These are phyloP conservation scores for Tardiomyces depauwii DNA, from an alignment of 1,139 yeast genomes.

Conservation along the genomic window DNA sequence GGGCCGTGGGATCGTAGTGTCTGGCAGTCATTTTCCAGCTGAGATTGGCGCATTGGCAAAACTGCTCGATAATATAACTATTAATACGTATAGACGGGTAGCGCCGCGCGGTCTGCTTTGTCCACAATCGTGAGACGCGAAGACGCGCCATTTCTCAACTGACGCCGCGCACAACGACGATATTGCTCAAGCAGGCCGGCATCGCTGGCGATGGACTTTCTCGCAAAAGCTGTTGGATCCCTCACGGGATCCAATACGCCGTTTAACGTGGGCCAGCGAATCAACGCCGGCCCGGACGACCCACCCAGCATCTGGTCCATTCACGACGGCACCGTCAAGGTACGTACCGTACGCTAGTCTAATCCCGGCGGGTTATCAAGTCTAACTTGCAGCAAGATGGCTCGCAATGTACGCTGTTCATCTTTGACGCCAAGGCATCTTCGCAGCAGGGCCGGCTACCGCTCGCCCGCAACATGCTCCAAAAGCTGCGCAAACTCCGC, in stretches of 20 bases:
- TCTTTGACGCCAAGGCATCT: slow-evolving; percentile 42
- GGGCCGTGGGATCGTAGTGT: too few species aligned
- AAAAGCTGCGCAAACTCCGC: slow-evolving; percentile 54
- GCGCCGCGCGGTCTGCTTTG: too few species aligned
- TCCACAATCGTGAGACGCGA: too few species aligned
- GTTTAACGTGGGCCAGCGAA: slow-evolving; percentile 18
- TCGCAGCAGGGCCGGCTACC: slow-evolving; percentile 27
- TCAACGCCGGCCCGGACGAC: slow-evolving; percentile 13
- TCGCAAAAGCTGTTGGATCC: slow-evolving; percentile 26
- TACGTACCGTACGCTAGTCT: not conserved
- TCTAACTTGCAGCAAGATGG: slow-evolving; percentile 23
- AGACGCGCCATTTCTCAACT: too few species aligned
- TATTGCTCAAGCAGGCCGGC: too few species aligned
- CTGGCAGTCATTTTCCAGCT: too few species aligned
- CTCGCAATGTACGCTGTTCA: slow-evolving; percentile 43
- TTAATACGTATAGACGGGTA: too few species aligned
- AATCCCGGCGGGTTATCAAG: not conserved
- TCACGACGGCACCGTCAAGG: slow-evolving; percentile 31
- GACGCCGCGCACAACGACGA: too few species aligned
- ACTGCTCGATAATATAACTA: too few species aligned
- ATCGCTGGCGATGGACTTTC: slow-evolving; percentile 22
- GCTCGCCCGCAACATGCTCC: slow-evolving; percentile 54
- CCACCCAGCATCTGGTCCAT: slow-evolving; percentile 37
- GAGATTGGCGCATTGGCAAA: too few species aligned
- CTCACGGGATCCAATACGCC: slow-evolving; percentile 23